These are phyloP conservation scores for Pseudogymnoascus sp. DNA, from an alignment of 2,329 filamentous ascomycete species.

Conservation along the genomic window DNA sequence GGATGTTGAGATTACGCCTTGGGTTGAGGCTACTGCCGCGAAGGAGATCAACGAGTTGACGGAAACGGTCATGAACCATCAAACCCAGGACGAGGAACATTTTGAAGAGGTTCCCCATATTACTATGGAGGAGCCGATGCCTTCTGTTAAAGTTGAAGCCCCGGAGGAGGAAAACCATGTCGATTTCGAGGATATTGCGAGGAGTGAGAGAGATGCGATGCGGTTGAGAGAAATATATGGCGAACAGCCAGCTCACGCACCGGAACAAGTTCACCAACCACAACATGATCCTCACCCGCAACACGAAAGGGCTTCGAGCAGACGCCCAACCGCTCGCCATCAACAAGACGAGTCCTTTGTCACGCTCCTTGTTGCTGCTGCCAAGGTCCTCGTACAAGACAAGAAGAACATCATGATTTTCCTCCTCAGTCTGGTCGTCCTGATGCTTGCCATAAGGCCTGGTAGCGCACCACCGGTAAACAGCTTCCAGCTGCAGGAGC, in stretches of 20 bases:
- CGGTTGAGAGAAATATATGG: constrained; percentile 48
- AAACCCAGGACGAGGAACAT: constrained; percentile 1
- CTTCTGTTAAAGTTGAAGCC: constrained; percentile 39
- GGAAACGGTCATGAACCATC: constrained; percentile 1
- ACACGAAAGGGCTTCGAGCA: neutral
- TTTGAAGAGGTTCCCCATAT: neutral
- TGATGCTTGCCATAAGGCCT: constrained; percentile 39
- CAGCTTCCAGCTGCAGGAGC: neutral
- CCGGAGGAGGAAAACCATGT: constrained; percentile 50
- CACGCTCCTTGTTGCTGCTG: constrained; percentile 46
- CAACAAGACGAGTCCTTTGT: constrained; percentile 38
- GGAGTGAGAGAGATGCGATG: constrained; percentile 36
- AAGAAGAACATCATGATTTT: constrained; percentile 52
- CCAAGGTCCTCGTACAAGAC: constrained; percentile 46
- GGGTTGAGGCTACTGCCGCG: constrained; percentile 51
- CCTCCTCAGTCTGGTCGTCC: constrained; percentile 44
- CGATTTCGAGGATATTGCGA: constrained; percentile 36
- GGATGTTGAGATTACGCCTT: constrained; percentile 81
- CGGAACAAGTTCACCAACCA: constrained; percentile 28
- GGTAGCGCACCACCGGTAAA: neutral
- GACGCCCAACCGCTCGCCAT: neutral
- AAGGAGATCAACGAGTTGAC: constrained; percentile 32
- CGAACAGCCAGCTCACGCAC: constrained; percentile 27
- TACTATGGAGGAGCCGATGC: constrained; percentile 10
- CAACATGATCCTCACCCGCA: constrained; percentile 20